Evolutionary conservation across 805 yeast genomes (phyloP).

Genomic region (Ogataea paraovalis): DNA sequence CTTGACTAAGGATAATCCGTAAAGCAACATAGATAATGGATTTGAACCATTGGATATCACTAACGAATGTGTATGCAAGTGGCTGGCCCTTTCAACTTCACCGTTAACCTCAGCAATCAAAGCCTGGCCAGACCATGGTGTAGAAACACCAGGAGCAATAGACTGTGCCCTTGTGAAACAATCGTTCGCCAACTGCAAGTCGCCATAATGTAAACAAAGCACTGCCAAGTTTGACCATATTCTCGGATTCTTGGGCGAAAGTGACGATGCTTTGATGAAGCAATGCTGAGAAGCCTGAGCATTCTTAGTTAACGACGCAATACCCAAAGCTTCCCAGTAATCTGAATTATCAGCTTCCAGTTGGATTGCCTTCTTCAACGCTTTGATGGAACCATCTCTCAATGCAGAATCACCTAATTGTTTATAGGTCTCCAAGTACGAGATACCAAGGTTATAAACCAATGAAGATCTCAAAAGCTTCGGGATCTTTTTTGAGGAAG

Average conservation of each 20-base stretch:
- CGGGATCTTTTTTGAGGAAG: constrained; percentile 35
- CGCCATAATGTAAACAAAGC: constrained; percentile 65
- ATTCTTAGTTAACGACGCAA: constrained; percentile 59
- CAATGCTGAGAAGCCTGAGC: constrained; percentile 88
- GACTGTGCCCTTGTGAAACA: constrained; percentile 75
- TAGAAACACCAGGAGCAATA: constrained; percentile 68
- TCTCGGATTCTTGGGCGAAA: constrained; percentile 62
- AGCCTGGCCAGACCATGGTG: constrained; percentile 88
- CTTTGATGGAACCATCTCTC: constrained; percentile 50
- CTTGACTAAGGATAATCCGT: constrained; percentile 56
- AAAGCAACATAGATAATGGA: constrained; percentile 65
- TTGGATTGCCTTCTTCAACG: constrained; percentile 64
- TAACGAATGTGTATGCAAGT: constrained; percentile 73
- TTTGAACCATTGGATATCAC: constrained; percentile 71
- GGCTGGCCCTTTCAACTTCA: constrained; percentile 44
- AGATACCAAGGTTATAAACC: constrained; percentile 68
- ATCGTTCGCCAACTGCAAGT: constrained; percentile 65
- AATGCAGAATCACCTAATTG: constrained; percentile 19
- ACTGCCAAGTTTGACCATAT: constrained; percentile 84
- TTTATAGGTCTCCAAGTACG: constrained; percentile 48
- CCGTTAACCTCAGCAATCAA: constrained; percentile 51
- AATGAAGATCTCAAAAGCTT: constrained; percentile 51
- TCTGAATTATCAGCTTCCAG: constrained; percentile 65
- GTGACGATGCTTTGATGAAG: constrained; percentile 72
- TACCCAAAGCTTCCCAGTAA: constrained; percentile 82